Conservation (phyloP, 1,284 basidiomycete genomes). For the Sutorius eximius region DNA sequence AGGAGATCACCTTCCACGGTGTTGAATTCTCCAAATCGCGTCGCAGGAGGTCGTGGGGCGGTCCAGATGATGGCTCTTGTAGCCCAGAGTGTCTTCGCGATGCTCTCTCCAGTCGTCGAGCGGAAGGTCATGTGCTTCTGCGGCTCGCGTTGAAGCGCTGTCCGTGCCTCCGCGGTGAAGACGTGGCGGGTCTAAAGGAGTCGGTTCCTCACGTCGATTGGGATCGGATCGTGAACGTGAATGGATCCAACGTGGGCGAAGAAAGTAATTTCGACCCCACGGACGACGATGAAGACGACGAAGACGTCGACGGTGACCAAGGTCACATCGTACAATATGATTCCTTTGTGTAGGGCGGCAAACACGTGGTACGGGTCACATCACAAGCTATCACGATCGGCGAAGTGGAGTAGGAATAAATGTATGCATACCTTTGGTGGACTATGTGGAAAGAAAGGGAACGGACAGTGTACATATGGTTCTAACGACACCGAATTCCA, state of each 20-base stretch:
- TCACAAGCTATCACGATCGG: too few relatives aligned
- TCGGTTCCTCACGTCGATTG: slow-evolving; percentile 19
- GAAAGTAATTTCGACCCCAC: not conserved
- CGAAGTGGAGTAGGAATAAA: too few relatives aligned
- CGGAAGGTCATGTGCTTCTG: slow-evolving; percentile 13
- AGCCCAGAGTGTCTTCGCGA: slow-evolving; percentile 18
- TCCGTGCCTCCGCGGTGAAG: slow-evolving; percentile 6
- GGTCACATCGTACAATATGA: too few relatives aligned
- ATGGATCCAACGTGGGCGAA: not conserved
- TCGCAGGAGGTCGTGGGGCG: slow-evolving; percentile 8
- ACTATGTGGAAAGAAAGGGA: too few relatives aligned
- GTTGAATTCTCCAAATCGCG: slow-evolving; percentile 28
- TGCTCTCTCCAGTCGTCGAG: slow-evolving; percentile 18
- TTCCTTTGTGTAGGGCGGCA: too few relatives aligned
- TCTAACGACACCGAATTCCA: too few relatives aligned
- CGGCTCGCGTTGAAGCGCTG: slow-evolving; percentile 18
- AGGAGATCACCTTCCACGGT: slow-evolving; percentile 30
- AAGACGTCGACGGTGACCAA: too few relatives aligned
- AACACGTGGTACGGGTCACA: too few relatives aligned
- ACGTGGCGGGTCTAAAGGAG: slow-evolving; percentile 6
- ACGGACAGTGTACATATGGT: too few relatives aligned
- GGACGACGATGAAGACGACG: too few relatives aligned
- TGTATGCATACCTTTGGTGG: too few relatives aligned
- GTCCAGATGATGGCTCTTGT: slow-evolving; percentile 4
- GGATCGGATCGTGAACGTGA: slow-evolving; percentile 17